Evolutionary conservation across 768 basidiomycete species (phyloP).

Genomic region (Leccinum subgranulosum): DNA sequence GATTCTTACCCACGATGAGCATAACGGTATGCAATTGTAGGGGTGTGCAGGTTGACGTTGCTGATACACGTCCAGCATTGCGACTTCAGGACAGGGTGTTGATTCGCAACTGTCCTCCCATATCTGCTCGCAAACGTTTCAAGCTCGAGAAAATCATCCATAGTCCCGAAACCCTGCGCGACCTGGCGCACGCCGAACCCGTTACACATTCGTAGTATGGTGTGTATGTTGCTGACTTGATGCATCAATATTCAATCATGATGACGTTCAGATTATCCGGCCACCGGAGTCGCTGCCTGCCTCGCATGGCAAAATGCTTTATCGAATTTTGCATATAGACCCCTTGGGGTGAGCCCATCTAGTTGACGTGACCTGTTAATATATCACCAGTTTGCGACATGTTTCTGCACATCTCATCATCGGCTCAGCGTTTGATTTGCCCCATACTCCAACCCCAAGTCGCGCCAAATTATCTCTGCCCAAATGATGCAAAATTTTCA

Average conservation of each 20-base stretch:
- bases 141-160: constrained; percentile 60
- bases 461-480: constrained; percentile 9
- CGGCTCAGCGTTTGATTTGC: neutral
- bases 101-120: constrained; percentile 79
- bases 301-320: neutral
- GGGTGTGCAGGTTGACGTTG: neutral
- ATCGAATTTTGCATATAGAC: neutral
- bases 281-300: neutral
- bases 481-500: constrained; percentile 41
- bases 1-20: constrained; percentile 72
- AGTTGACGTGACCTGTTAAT: constrained; percentile 11
- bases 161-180: constrained; percentile 66
- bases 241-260: neutral
- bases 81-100: constrained; percentile 67
- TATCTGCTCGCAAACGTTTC: constrained; percentile 79
- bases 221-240: neutral
- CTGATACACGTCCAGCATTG: constrained; percentile 42
- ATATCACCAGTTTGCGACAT: constrained; percentile 5
- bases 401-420: neutral
- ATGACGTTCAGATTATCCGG: neutral
- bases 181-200: constrained; percentile 27
- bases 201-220: neutral
- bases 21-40: constrained; percentile 51
- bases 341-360: constrained; percentile 15
- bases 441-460: neutral